Base-by-base conservation (phyloP, 2,329 filamentous ascomycete species). In the Zelopaecilomyces penicillatus region DNA sequence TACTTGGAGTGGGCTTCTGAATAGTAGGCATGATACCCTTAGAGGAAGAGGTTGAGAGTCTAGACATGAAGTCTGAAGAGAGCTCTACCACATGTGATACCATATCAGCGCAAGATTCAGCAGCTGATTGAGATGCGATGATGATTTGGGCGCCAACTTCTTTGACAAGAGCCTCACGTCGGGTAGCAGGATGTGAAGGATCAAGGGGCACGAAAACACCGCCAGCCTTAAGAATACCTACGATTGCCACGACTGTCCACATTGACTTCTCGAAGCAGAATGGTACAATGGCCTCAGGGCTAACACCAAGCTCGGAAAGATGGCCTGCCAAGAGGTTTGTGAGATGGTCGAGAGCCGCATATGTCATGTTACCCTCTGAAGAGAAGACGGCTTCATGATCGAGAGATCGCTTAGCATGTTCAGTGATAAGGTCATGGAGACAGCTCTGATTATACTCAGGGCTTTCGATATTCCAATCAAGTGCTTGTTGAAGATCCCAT, bases 201-300 rank as follows among this genome's bases (percentile, higher is more conserved):
- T 63, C 61, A 6, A 65, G 46, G 38, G 53, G 41, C 3, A 62
- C 48, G 40, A 50, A 53, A 50, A 28, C 55, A 19, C 53, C 58
- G 4, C 59, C 60, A 3, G 54, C 50, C 39, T 59, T 57, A 12
- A 61, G 46, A 29, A 61, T 48, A 9, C 46, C 57, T 4, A 61
- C 28, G 44, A 57, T 54, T 0, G 48, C 53, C 1, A 59, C 46
- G 3, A 52, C 30, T 6, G 52, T 44, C 50, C 48, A 52, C 11
- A 40, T 37, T 2, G 46, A 56, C 48, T 58, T 52, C 27, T 52
- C 48, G 26, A 50, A 50, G 39, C 42, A 52, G 19, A 52, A 38
- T 1, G 50, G 45, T 28, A 52, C 50, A 2, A 38, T 35, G 1
- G 44, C 60, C 45, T 39, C 61, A 4, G 53, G 52, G 5, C 47